Conservation (phyloP, 192 early-diverging fungal genomes). For the Coemansia umbellata region DNA sequence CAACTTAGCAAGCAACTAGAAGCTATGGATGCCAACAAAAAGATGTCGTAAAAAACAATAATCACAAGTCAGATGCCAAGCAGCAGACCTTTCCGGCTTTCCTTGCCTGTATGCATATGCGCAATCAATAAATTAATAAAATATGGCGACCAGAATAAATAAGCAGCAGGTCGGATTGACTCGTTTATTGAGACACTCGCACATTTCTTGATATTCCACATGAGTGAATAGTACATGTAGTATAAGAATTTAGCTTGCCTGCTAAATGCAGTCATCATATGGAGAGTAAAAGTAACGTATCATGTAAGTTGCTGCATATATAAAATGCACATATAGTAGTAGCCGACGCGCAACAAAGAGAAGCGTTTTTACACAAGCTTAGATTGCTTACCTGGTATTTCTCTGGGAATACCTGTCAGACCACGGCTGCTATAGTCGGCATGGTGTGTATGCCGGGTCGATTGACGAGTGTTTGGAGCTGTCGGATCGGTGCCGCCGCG, state of each 20-base stretch:
- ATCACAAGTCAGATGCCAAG: neutral
- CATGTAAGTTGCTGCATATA: neutral
- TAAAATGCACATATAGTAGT: neutral
- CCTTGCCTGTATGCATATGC: neutral
- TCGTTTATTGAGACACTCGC: neutral
- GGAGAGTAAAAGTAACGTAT: no score
- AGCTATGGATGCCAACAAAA: no score
- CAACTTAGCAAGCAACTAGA: no score
- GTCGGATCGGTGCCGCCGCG: neutral
- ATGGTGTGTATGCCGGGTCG: slow-evolving; percentile 1
- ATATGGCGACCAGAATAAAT: neutral
- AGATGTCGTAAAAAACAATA: no score
- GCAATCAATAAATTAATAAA: neutral
- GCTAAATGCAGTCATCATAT: neutral
- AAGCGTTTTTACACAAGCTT: no score
- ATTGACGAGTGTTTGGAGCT: neutral
- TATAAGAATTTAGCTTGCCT: neutral
- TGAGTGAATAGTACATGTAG: neutral
- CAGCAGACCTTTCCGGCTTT: neutral
- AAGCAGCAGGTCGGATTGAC: neutral
- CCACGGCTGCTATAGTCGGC: slow-evolving; percentile 18
- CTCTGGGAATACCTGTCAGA: slow-evolving; percentile 18
- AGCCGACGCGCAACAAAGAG: no score
- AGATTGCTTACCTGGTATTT: slow-evolving; percentile 35
- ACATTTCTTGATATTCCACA: neutral